These are phyloP conservation scores for Inosperma sp. DNA, from an alignment of 768 basidiomycete genomes.

Conservation along the genomic window DNA sequence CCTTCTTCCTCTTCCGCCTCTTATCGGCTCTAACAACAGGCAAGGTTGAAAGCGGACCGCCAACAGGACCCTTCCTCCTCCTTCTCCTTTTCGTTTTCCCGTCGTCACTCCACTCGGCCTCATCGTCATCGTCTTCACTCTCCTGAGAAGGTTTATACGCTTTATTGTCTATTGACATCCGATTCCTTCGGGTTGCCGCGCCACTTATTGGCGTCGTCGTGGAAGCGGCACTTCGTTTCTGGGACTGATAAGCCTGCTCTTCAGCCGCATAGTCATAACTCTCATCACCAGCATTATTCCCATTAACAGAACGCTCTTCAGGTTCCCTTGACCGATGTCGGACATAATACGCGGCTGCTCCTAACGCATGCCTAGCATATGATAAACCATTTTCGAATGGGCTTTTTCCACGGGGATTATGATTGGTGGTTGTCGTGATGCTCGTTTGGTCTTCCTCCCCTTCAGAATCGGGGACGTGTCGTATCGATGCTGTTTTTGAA, in stretches of 20 bases:
- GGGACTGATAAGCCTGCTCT: slow-evolving; percentile 56
- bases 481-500: slow-evolving; percentile 51
- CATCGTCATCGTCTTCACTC: slow-evolving; percentile 51
- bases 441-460: slow-evolving; percentile 48
- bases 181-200: slow-evolving; percentile 45
- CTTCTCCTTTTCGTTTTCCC: slow-evolving; percentile 50
- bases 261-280: slow-evolving; percentile 81
- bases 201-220: neutral
- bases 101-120: slow-evolving; percentile 17
- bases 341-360: slow-evolving; percentile 59
- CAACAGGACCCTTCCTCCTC: slow-evolving; percentile 48
- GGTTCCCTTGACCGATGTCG: slow-evolving; percentile 59
- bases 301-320: slow-evolving; percentile 34
- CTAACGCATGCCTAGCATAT: slow-evolving; percentile 47
- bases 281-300: slow-evolving; percentile 37
- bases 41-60: slow-evolving; percentile 59
- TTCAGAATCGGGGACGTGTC: slow-evolving; percentile 66
- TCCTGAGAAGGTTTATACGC: slow-evolving; percentile 69
- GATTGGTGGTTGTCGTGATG: slow-evolving; percentile 22
- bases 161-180: slow-evolving; percentile 75
- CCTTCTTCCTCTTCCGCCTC: slow-evolving; percentile 51
- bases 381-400: slow-evolving; percentile 62
- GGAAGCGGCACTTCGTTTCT: slow-evolving; percentile 28
- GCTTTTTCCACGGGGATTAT: slow-evolving; percentile 55
- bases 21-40: slow-evolving; percentile 67